Evolutionary conservation across 441 rosid species (phyloP), one percentile per base, ranked within the genome.

Genomic region (Bruguiera hainesii): DNA sequence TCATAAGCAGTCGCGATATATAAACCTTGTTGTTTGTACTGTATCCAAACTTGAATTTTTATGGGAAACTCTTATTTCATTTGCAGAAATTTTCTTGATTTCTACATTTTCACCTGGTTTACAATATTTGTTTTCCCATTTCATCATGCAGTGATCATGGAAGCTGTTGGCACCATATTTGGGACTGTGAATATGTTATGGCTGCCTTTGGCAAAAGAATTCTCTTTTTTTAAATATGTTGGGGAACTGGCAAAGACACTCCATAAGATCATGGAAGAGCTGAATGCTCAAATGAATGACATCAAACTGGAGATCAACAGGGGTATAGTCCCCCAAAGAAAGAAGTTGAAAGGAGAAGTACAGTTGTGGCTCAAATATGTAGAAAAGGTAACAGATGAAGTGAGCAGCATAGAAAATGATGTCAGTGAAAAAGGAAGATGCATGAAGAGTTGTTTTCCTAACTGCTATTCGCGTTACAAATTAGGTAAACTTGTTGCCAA

Each of bases 331-430:
- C 16, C 13, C 16, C 64, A 51, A 4, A 55, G 29, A 39, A 58
- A 63, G 62, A 23, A 64, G 63, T 64, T 63, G 63, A 73, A 63
- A 67, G 67, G 51, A 56, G 77, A 73, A 60, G 62, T 60, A 29
- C 56, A 64, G 35, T 60, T 73, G 28, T 68, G 73, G 77, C 77
- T 73, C 28, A 64, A 58, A n/a, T 16, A 63, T 62, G 57, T 73
- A n/a, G 68, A 68, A 23, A 51, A 37, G 65, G 6, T 59, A 28
- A 60, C 25, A 51, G 30, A 52, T 51, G 73, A 68, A 60, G 61
- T 73, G 68, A 55, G 13, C 0, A 29, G 39, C 49, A 37, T 52
- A 63, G 66, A 59, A 35, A 33, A 26, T 68, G 50, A 60, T 61
- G 42, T 61, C 56, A 13, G 30, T 39, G 56, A 15, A 59, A 39